Evolutionary conservation across 1,284 basidiomycete species (phyloP).

Genomic region (Ustilago trichophora): DNA sequence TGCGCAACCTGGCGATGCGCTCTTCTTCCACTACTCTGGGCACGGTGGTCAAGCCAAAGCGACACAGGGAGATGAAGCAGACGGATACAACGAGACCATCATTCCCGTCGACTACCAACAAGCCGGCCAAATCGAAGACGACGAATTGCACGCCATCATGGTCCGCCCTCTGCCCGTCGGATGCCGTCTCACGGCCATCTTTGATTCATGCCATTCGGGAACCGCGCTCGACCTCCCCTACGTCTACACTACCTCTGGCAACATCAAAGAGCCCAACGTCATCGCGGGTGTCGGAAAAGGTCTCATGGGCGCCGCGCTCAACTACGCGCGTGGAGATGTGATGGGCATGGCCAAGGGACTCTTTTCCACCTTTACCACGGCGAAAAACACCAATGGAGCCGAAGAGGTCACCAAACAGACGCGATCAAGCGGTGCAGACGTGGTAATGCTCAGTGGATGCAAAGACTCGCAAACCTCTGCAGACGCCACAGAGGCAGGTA

Average conservation of each 20-base stretch:
- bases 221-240: constrained; percentile 66
- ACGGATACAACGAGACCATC: constrained; percentile 66
- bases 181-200: constrained; percentile 40
- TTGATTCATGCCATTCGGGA: constrained; percentile 65
- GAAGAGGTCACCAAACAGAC: constrained; percentile 75
- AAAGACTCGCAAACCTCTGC: constrained; percentile 93
- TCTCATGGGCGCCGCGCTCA: constrained; percentile 71
- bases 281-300: constrained; percentile 63
- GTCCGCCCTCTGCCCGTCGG: constrained; percentile 62
- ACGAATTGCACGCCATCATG: constrained; percentile 64
- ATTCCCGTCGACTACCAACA: constrained; percentile 64
- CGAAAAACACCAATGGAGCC: constrained; percentile 71
- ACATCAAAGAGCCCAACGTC: constrained; percentile 86
- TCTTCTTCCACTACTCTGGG: constrained; percentile 66
- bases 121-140: constrained; percentile 65
- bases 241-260: constrained; percentile 86
- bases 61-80: constrained; percentile 64
- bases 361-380: constrained; percentile 68
- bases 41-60: constrained; percentile 66
- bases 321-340: constrained; percentile 81
- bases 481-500: constrained; percentile 81
- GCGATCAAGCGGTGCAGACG: constrained; percentile 80
- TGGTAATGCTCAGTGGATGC: constrained; percentile 74
- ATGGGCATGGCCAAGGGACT: constrained; percentile 70
- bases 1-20: constrained; percentile 62